Conservation (phyloP, 2,329 filamentous ascomycete genomes). For the Cytospora schulzeri region DNA sequence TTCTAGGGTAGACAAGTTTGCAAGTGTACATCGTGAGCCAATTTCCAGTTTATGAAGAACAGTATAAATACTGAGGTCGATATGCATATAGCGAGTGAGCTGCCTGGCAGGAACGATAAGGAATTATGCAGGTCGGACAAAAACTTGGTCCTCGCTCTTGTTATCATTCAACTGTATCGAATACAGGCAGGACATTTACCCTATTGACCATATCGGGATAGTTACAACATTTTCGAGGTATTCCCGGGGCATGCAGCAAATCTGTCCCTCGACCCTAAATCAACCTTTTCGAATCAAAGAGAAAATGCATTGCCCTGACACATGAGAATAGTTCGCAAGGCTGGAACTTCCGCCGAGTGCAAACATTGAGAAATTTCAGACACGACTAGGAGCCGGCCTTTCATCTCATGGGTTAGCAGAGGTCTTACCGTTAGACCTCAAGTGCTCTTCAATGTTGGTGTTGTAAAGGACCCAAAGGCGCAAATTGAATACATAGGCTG, state of each 20-base stretch:
- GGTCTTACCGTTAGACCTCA: too few relatives aligned
- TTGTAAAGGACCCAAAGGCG: too few relatives aligned
- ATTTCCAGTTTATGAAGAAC: too few relatives aligned
- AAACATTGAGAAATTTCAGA: too few relatives aligned
- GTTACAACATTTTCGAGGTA: not conserved
- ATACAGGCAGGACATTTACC: not conserved
- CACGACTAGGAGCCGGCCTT: too few relatives aligned
- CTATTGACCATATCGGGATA: not conserved
- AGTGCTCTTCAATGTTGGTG: too few relatives aligned
- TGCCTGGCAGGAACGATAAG: not conserved
- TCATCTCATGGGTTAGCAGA: too few relatives aligned
- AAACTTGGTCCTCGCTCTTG: not conserved
- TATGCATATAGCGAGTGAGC: not conserved
- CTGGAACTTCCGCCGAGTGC: too few relatives aligned
- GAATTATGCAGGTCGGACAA: not conserved
- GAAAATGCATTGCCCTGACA: not conserved
- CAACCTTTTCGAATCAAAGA: not conserved
- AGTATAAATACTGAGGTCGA: not conserved
- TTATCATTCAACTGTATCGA: not conserved
- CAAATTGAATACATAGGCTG: too few relatives aligned
- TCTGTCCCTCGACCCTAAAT: not conserved
- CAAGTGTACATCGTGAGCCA: too few relatives aligned
- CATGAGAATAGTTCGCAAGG: conserved; percentile 4
- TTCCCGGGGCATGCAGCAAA: not conserved
- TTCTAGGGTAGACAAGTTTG: too few relatives aligned